Evolutionary conservation across 176 grass and related monocot species (phyloP), one percentile per base, ranked within the genome.

Genomic region (Oryza glumipatula): DNA sequence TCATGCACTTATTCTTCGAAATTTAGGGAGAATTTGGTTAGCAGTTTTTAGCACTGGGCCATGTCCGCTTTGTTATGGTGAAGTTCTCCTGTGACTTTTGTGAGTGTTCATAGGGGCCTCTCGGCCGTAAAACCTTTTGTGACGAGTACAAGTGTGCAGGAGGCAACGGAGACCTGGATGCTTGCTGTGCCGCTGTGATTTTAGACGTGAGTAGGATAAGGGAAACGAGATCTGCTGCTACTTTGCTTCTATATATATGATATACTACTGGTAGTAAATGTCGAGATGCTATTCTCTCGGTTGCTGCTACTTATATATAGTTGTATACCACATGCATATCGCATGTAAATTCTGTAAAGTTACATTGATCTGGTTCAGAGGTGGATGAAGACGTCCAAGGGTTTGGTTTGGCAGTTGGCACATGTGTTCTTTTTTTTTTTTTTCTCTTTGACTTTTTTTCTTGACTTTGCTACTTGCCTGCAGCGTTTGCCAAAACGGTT

Each of bases 1-100:
- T 84, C 77, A 70, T 76, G 76, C 84, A 71, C 39, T 76, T 65
- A 88, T 80, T 94, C 84, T 83, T 88, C 64, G n/a, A 76, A 74
- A 71, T 16, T 47, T 72, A 81, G 73, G 4, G 52, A 80, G 51
- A 35, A 47, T 64, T 71, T 56, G 12, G 65, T 81, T 86, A 79
- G 83, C 66, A 67, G 67, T 8, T 63, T 63, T 49, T 63, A 63
- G 58, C 58, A 60, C 56, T 22, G 19, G 26, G 67, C 61, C 43
- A 72, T 60, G 49, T 85, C 74, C 76, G 68, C 74, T 75, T 86
- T 86, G 88, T n/a, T 21, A 19, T 14, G 54, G 78, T 72, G 66
- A 89, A 46, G 66, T 52, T 80, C 68, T 89, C 56, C 79, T 45
- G 39, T 43, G 64, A 76, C 56, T 38, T 38, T 80, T 33, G 39